phyloP scores from a whole-genome alignment of 1,284 basidiomycete species.

The Irpex lacteus region DNA sequence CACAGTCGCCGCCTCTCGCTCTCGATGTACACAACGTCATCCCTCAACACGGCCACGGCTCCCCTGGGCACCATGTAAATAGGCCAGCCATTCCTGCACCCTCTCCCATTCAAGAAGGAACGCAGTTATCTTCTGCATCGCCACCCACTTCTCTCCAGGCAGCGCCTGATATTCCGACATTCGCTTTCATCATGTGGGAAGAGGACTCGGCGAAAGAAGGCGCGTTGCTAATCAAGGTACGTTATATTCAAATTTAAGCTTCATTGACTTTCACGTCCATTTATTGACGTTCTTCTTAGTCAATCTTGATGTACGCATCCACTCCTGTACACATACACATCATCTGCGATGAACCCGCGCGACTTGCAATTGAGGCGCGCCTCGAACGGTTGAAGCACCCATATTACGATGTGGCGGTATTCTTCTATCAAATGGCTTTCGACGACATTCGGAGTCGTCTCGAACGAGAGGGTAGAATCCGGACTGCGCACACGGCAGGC shows the following conservation, averaged over 20 bases:
- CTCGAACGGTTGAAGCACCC: conserved; percentile 37
- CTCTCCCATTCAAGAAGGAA: background rate
- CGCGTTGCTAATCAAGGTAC: conserved; percentile 43
- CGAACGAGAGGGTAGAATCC: conserved; percentile 42
- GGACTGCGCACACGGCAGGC: conserved; percentile 45
- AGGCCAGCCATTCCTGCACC: background rate
- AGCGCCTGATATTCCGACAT: conserved; percentile 33
- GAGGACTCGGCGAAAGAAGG: conserved; percentile 42
- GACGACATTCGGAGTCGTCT: conserved; percentile 41
- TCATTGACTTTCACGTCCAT: background rate
- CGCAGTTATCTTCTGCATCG: background rate
- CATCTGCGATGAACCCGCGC: conserved; percentile 41
- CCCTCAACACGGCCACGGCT: background rate
- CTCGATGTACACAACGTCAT: background rate
- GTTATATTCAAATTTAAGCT: conserved; percentile 8
- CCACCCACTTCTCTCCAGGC: background rate
- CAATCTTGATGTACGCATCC: conserved; percentile 43
- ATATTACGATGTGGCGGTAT: conserved; percentile 33
- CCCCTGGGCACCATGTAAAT: background rate
- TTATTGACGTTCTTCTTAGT: conserved; percentile 25
- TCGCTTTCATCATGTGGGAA: conserved; percentile 45
- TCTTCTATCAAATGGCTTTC: conserved; percentile 38
- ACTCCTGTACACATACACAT: conserved; percentile 45
- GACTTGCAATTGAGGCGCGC: conserved; percentile 34
- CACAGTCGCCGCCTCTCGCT: background rate